Conservation (phyloP, 2,329 filamentous ascomycete genomes). For the Fusarium chaquense region DNA sequence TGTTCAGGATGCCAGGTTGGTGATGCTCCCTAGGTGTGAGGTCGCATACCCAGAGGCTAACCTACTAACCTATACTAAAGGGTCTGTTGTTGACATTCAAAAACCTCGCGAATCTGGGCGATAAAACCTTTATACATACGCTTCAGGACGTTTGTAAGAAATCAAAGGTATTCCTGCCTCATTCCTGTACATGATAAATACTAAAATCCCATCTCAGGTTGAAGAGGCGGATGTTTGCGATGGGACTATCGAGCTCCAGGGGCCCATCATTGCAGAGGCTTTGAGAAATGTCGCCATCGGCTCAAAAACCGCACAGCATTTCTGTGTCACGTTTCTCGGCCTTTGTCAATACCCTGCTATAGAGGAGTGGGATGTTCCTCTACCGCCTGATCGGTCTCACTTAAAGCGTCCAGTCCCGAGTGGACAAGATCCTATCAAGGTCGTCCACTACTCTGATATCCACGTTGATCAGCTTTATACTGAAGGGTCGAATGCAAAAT, state of each 20-base stretch:
- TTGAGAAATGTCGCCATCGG: slow-evolving; percentile 61
- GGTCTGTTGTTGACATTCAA: slow-evolving; percentile 57
- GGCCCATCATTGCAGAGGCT: slow-evolving; percentile 63
- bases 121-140: slow-evolving; percentile 54
- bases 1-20: slow-evolving; percentile 44
- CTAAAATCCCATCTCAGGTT: slow-evolving; percentile 48
- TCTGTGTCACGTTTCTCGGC: slow-evolving; percentile 66
- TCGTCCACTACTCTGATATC: slow-evolving; percentile 71
- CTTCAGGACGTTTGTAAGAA: slow-evolving; percentile 51
- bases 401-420: slow-evolving; percentile 56
- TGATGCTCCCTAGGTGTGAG: background rate
- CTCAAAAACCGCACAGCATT: slow-evolving; percentile 62
- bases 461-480: slow-evolving; percentile 69
- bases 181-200: too few relatives aligned
- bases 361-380: slow-evolving; percentile 56
- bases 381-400: slow-evolving; percentile 58
- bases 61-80: slow-evolving; percentile 25
- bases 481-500: slow-evolving; percentile 65
- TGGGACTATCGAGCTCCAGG: slow-evolving; percentile 64
- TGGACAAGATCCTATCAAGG: slow-evolving; percentile 60
- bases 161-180: slow-evolving; percentile 45
- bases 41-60: background rate
- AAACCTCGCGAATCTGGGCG: slow-evolving; percentile 57
- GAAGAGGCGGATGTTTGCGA: slow-evolving; percentile 68
- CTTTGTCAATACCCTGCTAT: slow-evolving; percentile 64